These are phyloP conservation scores for Akanthomyces dipterigenus DNA, from an alignment of 2,329 filamentous ascomycete species.

Conservation along the genomic window DNA sequence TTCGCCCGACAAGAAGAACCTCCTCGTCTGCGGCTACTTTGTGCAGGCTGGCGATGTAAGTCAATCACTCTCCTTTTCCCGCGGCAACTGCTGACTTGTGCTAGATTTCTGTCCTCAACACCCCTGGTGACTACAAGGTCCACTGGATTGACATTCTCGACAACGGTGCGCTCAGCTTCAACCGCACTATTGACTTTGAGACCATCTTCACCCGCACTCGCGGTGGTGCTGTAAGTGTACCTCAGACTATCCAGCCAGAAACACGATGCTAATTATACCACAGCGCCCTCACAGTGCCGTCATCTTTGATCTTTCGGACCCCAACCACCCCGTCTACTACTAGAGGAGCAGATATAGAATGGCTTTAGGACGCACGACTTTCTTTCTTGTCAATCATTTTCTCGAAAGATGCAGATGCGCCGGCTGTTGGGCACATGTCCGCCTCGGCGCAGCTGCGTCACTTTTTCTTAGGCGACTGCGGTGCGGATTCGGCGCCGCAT, in stretches of 20 bases:
- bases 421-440: background rate
- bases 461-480: background rate
- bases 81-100: background rate
- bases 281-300: constrained; percentile 48
- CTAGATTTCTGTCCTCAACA: constrained; percentile 51
- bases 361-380: background rate
- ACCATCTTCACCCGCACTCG: constrained; percentile 42
- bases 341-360: constrained; percentile 15
- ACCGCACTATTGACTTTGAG: constrained; percentile 52
- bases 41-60: constrained; percentile 50
- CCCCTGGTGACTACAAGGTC: constrained; percentile 54
- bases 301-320: constrained; percentile 51
- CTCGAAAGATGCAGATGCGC: background rate
- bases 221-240: constrained; percentile 38
- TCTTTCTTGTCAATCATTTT: background rate
- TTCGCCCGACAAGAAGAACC: constrained; percentile 56
- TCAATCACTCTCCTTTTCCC: background rate
- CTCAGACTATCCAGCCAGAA: background rate
- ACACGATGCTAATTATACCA: background rate
- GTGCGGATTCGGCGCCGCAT: background rate
- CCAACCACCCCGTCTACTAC: constrained; percentile 44
- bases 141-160: constrained; percentile 53
- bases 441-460: background rate
- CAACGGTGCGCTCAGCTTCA: constrained; percentile 51
- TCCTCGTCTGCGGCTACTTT: constrained; percentile 60